Evolutionary conservation across 441 rosid genomes (phyloP).

Genomic region (Pelargonium citronellum): DNA sequence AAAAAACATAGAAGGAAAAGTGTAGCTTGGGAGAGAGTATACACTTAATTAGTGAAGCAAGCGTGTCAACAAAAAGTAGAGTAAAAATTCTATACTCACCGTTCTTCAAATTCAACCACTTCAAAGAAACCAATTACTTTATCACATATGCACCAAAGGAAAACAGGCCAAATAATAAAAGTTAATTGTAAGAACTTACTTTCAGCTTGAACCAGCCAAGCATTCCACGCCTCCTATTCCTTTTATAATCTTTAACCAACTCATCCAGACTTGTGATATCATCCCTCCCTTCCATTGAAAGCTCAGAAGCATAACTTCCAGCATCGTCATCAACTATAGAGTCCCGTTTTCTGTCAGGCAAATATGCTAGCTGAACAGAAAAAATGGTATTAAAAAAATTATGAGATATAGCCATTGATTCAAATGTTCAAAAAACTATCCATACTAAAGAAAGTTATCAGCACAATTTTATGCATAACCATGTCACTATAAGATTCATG

Average conservation of each 20-base stretch:
- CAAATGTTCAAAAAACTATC: conserved; percentile 11
- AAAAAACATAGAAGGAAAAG: background rate
- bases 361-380: conserved; percentile 73
- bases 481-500: background rate
- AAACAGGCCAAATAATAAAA: conserved; percentile 13
- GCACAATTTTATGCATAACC: conserved; percentile 3
- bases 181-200: conserved; percentile 35
- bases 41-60: no score
- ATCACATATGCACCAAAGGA: conserved; percentile 8
- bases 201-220: conserved; percentile 87
- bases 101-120: no score
- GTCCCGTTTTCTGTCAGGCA: conserved; percentile 76
- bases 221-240: conserved; percentile 66
- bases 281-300: conserved; percentile 51
- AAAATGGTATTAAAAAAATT: conserved; percentile 23
- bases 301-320: conserved; percentile 58
- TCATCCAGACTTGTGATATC: conserved; percentile 56
- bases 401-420: conserved; percentile 16
- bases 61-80: no score
- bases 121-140: conserved; percentile 4
- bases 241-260: conserved; percentile 63
- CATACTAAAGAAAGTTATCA: conserved; percentile 8
- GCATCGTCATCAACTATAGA: conserved; percentile 52
- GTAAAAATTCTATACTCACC: no score
- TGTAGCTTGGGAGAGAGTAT: background rate